Evolutionary conservation across 352 stramenopile species (phyloP), one percentile per base, ranked within the genome.

Genomic region (Pythium grandisporangium): DNA sequence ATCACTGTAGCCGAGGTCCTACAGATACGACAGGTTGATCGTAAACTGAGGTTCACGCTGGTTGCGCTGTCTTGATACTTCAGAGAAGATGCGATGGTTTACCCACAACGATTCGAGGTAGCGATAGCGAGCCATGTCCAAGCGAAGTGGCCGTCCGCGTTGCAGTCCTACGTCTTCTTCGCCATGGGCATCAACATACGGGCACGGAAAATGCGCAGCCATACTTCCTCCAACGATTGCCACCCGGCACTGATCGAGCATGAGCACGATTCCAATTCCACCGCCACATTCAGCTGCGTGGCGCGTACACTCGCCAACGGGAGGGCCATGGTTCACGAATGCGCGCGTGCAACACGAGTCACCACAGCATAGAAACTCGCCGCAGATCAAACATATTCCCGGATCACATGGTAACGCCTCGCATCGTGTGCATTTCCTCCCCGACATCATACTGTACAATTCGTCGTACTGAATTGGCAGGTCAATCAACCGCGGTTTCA

Each of bases 31-130:
- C 20, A 91, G 51, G 35, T 89, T 89, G 50, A 93, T 83, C 26
- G 81, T 83, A 55, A 84, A 89, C 57, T 93, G 81, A 33, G 76
- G 76, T 19, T 93, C 81, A 44, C 74, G 74, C 55, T 89, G 77
- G 48, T 93, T 93, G 48, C 81, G 81, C 48, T 86, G 78, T 22
- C 81, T 74, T 24, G 81, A 92, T 17, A 93, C 80, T 48, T 93
- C 80, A 1, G 69, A 66, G 39, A 92, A 91, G 45, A 93, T 81
- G 13, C 73, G 73, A 35, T 93, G 77, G 42, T 73, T 86, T 19
- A 84, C 43, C 81, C 81, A 93, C n/a, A 92, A 49, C 36, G 74
- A 83, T 55, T 93, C 73, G 19, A 93, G 49, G 37, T 86, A 70
- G 4, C 53, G 54, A 48, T 89, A 93, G 4, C 81, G 71, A 37